Evolutionary conservation across 2,329 filamentous ascomycete genomes (phyloP).

Genomic region (Akanthomyces lecanii): DNA sequence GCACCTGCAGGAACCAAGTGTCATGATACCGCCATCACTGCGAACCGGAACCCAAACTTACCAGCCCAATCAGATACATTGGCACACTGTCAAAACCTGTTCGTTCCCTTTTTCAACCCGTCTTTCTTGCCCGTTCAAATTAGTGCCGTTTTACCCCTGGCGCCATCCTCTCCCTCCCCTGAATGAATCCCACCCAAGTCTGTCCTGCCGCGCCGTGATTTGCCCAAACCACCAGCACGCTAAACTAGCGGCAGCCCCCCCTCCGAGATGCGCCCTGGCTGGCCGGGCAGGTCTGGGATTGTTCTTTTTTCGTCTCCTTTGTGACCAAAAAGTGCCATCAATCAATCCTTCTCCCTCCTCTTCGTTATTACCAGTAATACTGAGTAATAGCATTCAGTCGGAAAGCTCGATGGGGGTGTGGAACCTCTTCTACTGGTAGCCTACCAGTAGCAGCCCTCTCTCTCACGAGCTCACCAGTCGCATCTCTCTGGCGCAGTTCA

Average conservation of each 20-base stretch:
- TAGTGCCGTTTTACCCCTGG: not conserved
- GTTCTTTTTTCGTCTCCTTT: not conserved
- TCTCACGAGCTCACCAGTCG: too few species aligned
- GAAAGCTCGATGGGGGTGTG: too few species aligned
- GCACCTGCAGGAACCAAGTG: too few species aligned
- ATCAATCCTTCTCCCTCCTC: not conserved
- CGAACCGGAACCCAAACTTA: not conserved
- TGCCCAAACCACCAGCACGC: not conserved
- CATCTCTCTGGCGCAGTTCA: too few species aligned
- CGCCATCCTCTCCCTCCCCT: not conserved
- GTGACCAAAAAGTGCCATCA: too few species aligned
- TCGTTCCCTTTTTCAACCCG: not conserved
- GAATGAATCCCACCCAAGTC: not conserved
- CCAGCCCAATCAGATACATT: not conserved
- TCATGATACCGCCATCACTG: too few species aligned
- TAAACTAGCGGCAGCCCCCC: slow-evolving; percentile 6
- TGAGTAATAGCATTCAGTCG: not conserved
- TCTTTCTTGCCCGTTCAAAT: not conserved
- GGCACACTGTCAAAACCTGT: too few species aligned
- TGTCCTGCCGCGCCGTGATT: not conserved
- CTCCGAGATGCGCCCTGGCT: slow-evolving; percentile 11
- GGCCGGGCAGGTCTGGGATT: not conserved
- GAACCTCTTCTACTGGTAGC: too few species aligned
- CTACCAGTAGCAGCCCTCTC: too few species aligned
- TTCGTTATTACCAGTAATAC: not conserved